phyloP scores from a whole-genome alignment of 108 stramenopile species.

The Aurantiochytrium sp. region DNA sequence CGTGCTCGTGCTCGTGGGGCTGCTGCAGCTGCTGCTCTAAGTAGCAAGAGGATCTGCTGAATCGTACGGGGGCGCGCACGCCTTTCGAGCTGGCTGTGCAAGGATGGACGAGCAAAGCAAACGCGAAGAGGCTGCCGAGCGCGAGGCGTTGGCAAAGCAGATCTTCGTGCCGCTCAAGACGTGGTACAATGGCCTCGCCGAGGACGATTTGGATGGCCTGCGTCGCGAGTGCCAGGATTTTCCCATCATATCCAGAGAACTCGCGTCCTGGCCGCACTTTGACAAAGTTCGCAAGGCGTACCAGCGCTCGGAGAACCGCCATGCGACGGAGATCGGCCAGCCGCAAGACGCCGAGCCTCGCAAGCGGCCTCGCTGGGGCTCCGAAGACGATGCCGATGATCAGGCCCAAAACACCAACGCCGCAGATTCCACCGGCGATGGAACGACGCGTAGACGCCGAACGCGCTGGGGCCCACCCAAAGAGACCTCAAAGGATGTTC shows the following conservation, averaged over 20 bases:
- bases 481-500: background rate
- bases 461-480: background rate
- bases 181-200: background rate
- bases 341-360: background rate
- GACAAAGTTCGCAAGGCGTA: background rate
- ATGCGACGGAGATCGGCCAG: background rate
- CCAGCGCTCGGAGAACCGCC: background rate
- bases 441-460: background rate
- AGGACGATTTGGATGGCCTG: background rate
- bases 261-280: background rate
- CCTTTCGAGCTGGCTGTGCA: too few relatives aligned
- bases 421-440: background rate
- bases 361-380: background rate
- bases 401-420: background rate
- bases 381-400: background rate
- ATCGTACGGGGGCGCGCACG: too few relatives aligned
- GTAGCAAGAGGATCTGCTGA: too few relatives aligned
- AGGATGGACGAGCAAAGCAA: background rate
- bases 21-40: too few relatives aligned
- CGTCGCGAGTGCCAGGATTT: background rate
- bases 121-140: background rate
- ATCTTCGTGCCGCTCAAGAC: background rate
- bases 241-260: background rate
- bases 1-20: too few relatives aligned
- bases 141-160: background rate